Percentiles rank a stretch among this genome's conserved stretches.
Conservation (phyloP, 306 rosid species). For the Lathyrus tuberosus region DNA sequence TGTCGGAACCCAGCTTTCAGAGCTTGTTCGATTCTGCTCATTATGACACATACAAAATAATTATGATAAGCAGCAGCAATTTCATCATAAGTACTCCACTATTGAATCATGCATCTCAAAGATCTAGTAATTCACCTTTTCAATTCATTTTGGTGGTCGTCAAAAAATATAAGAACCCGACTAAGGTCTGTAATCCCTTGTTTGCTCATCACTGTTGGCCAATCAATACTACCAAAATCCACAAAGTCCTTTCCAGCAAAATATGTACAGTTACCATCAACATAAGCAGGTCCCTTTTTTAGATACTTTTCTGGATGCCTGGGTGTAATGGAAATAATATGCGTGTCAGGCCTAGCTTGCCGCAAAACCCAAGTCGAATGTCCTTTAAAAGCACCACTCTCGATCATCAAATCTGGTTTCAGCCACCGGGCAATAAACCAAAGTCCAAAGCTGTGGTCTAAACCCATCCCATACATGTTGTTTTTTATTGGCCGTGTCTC, state of each 20-base stretch:
- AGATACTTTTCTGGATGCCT: constrained; percentile 97
- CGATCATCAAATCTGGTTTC: constrained; percentile 92
- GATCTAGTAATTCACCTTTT: constrained; percentile 63
- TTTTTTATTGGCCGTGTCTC: constrained; percentile 87
- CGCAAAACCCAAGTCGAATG: constrained; percentile 99
- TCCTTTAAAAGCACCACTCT: constrained; percentile 99
- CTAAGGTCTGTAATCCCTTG: constrained; percentile 69
- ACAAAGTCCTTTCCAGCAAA: constrained; percentile 92
- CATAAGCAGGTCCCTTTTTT: constrained; percentile 95
- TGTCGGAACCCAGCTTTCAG: constrained; percentile 88
- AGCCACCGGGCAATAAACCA: constrained; percentile 94
- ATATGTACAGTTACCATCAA: constrained; percentile 92
- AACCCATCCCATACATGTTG: constrained; percentile 96
- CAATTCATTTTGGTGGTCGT: constrained; percentile 96
- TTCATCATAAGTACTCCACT: constrained; percentile 19
- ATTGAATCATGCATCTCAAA: constrained; percentile 31
- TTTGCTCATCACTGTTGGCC: constrained; percentile 70
- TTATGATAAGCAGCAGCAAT: constrained; percentile 44
- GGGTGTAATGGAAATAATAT: constrained; percentile 81
- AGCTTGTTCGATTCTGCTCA: constrained; percentile 78
- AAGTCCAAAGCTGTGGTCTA: constrained; percentile 99
- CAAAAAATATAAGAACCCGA: constrained; percentile 83
- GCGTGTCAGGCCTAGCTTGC: constrained; percentile 87
- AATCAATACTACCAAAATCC: constrained; percentile 90
- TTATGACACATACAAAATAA: constrained; percentile 35